Conservation (phyloP, 768 basidiomycete genomes). For the Rossbeevera mucosa region DNA sequence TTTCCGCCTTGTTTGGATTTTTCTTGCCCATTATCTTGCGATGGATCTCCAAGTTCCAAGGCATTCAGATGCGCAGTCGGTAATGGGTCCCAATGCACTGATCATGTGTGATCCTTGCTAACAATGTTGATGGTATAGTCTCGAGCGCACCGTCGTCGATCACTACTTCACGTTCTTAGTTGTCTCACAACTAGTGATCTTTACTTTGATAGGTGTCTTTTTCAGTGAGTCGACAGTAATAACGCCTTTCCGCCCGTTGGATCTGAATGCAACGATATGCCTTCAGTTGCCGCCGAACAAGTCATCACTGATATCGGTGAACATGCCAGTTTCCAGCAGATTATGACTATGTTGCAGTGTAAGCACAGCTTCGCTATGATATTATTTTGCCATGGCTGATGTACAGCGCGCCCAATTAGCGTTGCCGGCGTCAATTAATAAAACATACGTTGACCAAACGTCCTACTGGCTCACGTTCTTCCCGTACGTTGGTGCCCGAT, state of each 20-base stretch:
- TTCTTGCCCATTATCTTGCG: constrained; percentile 92
- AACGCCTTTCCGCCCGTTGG: background rate
- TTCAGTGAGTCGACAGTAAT: constrained; percentile 67
- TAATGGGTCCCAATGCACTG: constrained; percentile 7
- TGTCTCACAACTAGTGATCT: constrained; percentile 89
- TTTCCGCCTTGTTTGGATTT: constrained; percentile 86
- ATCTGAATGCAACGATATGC: background rate
- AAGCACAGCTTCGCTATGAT: background rate
- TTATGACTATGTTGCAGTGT: constrained; percentile 46
- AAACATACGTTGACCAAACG: constrained; percentile 86
- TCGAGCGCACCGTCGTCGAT: constrained; percentile 88
- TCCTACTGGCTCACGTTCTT: constrained; percentile 94
- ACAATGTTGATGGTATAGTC: constrained; percentile 40
- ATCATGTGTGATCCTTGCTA: background rate
- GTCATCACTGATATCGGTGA: constrained; percentile 47
- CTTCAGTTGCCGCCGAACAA: constrained; percentile 32
- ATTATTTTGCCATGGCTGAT: background rate
- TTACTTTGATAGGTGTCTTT: constrained; percentile 86
- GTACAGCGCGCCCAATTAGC: constrained; percentile 45
- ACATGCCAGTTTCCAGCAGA: constrained; percentile 41
- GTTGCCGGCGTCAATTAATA: constrained; percentile 69
- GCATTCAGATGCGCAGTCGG: constrained; percentile 35
- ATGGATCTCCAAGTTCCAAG: constrained; percentile 68
- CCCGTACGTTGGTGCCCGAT: constrained; percentile 53
- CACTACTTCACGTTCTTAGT: constrained; percentile 94